Evolutionary conservation across 1,284 basidiomycete genomes (phyloP), one percentile per base, ranked within the genome.

Genomic region (Peniophora sp.): DNA sequence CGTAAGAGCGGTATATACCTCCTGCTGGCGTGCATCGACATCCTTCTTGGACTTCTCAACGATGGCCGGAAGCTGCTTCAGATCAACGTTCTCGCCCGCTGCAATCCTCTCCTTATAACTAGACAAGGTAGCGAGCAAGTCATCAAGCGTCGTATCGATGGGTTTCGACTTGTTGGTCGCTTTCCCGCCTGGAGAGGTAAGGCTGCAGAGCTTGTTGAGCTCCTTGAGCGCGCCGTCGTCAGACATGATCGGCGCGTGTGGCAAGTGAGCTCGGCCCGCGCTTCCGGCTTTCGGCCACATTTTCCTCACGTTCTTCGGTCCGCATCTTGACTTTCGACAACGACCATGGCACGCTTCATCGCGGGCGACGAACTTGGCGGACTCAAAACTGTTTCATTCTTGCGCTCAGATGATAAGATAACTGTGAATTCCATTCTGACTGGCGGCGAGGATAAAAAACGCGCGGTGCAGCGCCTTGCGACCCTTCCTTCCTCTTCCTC

Each of bases 11-110:
- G 75, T 78, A 61, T 94, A 91, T 49, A 92, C 78, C 58, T 92
- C 91, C 67, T 94, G 96, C 71, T 94, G 83, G 1, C 84, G 77
- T 46, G 92, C 89, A 55, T 93, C 91, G 0, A 93, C 73, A 52
- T 92, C 89, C 65, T 85, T 92, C 80, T 89, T 92, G 62, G 72
- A 80, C 2, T 71, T 65, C 41, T 89, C 85, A 2, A 90, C 72
- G 2, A 73, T 71, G 61, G 78, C 78, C 20, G 77, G 70, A 20
- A 93, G 66, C 10, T 75, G 65, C 22, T 65, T 67, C 20, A 87
- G 71, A 50, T 78, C 73, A 2, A 79, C 72, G 27, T 75, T 71
- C 24, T 73, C 69, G n/a, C 81, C 81, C 0, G 72, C 67, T 47
- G 77, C 64, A 51, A 85, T 67, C 17, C 73, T 70, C 50, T 75